phyloP scores from a whole-genome alignment of 495 filamentous ascomycete species.

The Pseudomonodictys pantanalensis region DNA sequence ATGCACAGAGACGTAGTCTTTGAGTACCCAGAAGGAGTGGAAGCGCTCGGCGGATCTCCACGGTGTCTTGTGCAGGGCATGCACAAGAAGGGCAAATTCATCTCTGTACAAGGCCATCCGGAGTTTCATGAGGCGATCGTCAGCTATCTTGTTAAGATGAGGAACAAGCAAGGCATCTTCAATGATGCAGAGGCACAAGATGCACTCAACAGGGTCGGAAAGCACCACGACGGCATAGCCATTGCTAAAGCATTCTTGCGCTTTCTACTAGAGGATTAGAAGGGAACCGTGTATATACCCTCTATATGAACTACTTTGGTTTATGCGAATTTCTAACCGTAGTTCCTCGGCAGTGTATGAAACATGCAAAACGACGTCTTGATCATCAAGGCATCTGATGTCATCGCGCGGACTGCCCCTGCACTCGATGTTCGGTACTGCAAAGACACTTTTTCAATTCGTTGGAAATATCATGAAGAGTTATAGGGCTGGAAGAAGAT shows the following conservation, averaged over 20 bases:
- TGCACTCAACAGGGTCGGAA: constrained; percentile 60
- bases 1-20: constrained; percentile 87
- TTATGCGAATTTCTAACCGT: too few species aligned
- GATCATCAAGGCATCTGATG: too few species aligned
- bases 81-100: constrained; percentile 61
- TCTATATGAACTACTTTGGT: too few species aligned
- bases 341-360: too few species aligned
- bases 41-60: constrained; percentile 62
- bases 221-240: constrained; percentile 70
- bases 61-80: constrained; percentile 77
- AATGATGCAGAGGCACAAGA: constrained; percentile 60
- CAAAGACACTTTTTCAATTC: too few species aligned
- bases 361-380: too few species aligned
- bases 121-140: constrained; percentile 80
- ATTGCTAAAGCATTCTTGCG: constrained; percentile 68
- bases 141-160: constrained; percentile 59
- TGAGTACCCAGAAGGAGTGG: constrained; percentile 58
- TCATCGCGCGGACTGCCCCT: too few species aligned
- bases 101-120: constrained; percentile 88
- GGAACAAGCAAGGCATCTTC: constrained; percentile 65
- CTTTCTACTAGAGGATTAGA: constrained; percentile 61
- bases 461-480: not conserved
- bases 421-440: too few species aligned
- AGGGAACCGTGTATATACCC: not conserved
- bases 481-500: not conserved